Evolutionary conservation across 805 yeast genomes (phyloP).

Genomic region (Candida sithepensis): DNA sequence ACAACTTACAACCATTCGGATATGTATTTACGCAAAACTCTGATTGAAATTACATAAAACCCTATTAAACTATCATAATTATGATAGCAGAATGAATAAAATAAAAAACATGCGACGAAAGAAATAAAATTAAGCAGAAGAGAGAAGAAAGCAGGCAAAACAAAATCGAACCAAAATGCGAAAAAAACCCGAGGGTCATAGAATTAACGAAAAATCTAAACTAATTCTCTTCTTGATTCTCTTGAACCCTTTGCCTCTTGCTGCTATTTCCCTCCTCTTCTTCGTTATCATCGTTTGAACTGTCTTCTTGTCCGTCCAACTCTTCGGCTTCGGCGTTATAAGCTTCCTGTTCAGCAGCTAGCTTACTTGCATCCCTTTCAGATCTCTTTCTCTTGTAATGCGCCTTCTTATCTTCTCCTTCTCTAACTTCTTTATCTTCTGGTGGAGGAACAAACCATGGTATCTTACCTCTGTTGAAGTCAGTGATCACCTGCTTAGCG

Average conservation of each 20-base stretch:
- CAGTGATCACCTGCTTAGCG: constrained; percentile 85
- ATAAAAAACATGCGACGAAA: neutral
- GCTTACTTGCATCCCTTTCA: constrained; percentile 39
- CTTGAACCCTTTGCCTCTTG: constrained; percentile 7
- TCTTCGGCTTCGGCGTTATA: constrained; percentile 25
- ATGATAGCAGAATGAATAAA: neutral
- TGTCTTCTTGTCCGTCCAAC: constrained; percentile 12
- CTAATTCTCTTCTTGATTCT: constrained; percentile 5
- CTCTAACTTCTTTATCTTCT: constrained; percentile 54
- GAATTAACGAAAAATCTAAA: neutral
- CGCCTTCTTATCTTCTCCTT: constrained; percentile 56
- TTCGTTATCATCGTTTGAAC: constrained; percentile 8
- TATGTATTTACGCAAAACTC: too few species aligned
- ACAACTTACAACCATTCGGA: too few species aligned
- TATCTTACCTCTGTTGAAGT: constrained; percentile 93
- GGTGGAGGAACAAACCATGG: constrained; percentile 99
- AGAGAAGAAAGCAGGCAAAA: too few species aligned
- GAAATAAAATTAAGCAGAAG: too few species aligned
- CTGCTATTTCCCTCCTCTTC: constrained; percentile 10
- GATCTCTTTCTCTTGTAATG: constrained; percentile 50
- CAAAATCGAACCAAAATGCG: neutral
- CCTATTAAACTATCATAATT: neutral
- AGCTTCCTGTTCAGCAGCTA: constrained; percentile 26
- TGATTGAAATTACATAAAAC: neutral
- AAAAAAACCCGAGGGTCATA: neutral